Evolutionary conservation across 139 green algal genomes (phyloP), one percentile per base, ranked within the genome.

Genomic region (Coelastrella sp.): DNA sequence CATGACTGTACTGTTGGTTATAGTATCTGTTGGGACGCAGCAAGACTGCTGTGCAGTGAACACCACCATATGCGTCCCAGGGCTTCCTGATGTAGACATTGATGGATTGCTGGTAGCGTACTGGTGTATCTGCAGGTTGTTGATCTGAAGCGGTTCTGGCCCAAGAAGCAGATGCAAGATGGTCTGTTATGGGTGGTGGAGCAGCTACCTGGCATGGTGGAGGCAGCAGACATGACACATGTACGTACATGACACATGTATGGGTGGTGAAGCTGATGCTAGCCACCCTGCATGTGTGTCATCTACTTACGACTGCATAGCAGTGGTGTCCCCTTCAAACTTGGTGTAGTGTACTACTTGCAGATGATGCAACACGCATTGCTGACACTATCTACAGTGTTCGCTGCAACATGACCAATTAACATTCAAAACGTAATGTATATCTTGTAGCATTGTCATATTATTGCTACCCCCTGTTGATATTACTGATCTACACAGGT

Each of bases 101-200:
- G 64, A 23, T 43, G 7, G 27, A 32, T 32, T 8, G 21, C 21
- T 67, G 59, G 15, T 32, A 30, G 15, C 1, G 15, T 67, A 23
- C 45, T 57, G 45, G 11, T 57, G 45, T 57, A n/a, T 32, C 21
- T 9, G 17, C 53, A 78, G 86, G 69, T 92, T 2, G 0, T 90
- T 25, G 81, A 92, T 68, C 50, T 86, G 59, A 92, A 92, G 48
- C 68, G 53, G 41, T 97, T 96, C 75, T 32, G 67, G 59, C 90
- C 91, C 2, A 67, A 87, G 25, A 38, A 86, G 43, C 57, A 91
- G 64, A 76, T 94, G 53, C 62, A 85, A 63, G 75, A 85, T 4
- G 93, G 93, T 13, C 83, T 94, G 85, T 81, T 96, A 68, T 92
- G 79, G 82, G 91, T 97, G 51, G 84, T 91, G 37, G 94, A 97